Conservation (phyloP, 2,329 filamentous ascomycete genomes). For the Xylariales sp. region DNA sequence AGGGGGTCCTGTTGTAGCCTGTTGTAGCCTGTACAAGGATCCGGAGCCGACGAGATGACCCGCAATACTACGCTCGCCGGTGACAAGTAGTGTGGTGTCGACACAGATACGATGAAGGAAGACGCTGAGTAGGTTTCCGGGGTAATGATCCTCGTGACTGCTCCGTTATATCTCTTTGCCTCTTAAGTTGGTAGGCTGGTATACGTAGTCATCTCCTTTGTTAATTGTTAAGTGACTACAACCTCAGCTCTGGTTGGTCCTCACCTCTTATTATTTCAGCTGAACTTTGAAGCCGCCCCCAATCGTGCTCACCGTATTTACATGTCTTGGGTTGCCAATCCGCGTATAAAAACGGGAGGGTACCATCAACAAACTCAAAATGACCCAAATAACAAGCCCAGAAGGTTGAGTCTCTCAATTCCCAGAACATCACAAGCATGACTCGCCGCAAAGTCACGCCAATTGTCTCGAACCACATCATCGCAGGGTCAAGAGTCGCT, state of each 20-base stretch:
- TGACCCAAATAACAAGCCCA: slow-evolving; percentile 40
- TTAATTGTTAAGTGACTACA: slow-evolving; percentile 12
- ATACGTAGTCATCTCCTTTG: slow-evolving; percentile 33
- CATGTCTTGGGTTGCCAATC: slow-evolving; percentile 4
- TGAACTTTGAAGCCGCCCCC: slow-evolving; percentile 35
- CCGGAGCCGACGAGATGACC: slow-evolving; percentile 26
- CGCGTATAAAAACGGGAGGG: slow-evolving; percentile 41
- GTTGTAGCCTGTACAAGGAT: slow-evolving; percentile 32
- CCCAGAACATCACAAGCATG: slow-evolving; percentile 43
- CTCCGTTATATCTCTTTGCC: slow-evolving; percentile 18
- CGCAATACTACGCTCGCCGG: slow-evolving; percentile 29
- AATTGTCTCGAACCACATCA: slow-evolving; percentile 33
- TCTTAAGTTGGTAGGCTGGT: slow-evolving; percentile 36
- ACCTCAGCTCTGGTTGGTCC: slow-evolving; percentile 41
- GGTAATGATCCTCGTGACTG: slow-evolving; percentile 34
- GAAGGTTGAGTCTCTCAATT: slow-evolving; percentile 44
- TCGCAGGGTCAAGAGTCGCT: slow-evolving; percentile 36
- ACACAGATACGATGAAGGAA: slow-evolving; percentile 28
- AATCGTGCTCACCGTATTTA: slow-evolving; percentile 29
- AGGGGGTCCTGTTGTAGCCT: neutral
- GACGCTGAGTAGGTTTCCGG: slow-evolving; percentile 18
- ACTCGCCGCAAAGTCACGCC: slow-evolving; percentile 43
- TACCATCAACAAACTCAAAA: slow-evolving; percentile 31
- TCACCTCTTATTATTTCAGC: slow-evolving; percentile 42
- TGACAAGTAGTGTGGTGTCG: slow-evolving; percentile 27